Percentiles rank a stretch among this genome's conserved stretches.
Conservation (phyloP, 2,329 filamentous ascomycete species). For the Fusarium continuum region DNA sequence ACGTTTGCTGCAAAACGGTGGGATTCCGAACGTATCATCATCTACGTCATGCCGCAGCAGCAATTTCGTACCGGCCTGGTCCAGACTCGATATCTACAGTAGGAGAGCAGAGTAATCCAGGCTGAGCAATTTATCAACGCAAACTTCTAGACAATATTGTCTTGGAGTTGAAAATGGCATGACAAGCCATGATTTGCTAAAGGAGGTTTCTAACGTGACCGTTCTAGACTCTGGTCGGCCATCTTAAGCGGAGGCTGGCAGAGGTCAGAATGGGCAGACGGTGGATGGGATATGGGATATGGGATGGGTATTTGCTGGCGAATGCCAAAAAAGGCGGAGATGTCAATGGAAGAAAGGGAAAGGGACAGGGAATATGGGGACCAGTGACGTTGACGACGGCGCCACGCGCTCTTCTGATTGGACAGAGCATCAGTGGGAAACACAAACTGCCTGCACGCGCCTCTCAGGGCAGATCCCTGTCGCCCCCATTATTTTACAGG, state of each 20-base stretch:
- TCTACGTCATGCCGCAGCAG: constrained; percentile 38
- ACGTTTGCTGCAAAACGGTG: constrained; percentile 21
- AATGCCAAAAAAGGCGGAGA: constrained; percentile 26
- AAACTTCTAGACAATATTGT: background rate
- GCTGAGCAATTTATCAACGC: background rate
- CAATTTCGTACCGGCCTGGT: constrained; percentile 9
- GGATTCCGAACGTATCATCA: constrained; percentile 7
- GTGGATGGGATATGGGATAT: background rate
- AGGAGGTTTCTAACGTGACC: background rate
- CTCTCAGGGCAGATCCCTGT: background rate
- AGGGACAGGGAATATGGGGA: constrained; percentile 18
- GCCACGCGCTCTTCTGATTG: constrained; percentile 36
- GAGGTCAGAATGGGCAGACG: constrained; percentile 4
- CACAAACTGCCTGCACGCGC: constrained; percentile 18
- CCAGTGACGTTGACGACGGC: constrained; percentile 40
- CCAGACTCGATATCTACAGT: constrained; percentile 16
- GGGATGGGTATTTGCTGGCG: background rate
- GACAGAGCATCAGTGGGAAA: constrained; percentile 6
- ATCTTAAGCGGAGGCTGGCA: constrained; percentile 4
- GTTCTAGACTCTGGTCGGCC: constrained; percentile 22
- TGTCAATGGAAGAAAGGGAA: constrained; percentile 5
- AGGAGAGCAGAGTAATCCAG: background rate
- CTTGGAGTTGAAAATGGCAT: background rate
- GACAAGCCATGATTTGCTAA: background rate
- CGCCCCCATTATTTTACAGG: constrained; percentile 11